Percentiles rank a stretch among this genome's conserved stretches.
Conservation (phyloP, 495 filamentous ascomycete genomes). For the Aspergillus nidulans region DNA sequence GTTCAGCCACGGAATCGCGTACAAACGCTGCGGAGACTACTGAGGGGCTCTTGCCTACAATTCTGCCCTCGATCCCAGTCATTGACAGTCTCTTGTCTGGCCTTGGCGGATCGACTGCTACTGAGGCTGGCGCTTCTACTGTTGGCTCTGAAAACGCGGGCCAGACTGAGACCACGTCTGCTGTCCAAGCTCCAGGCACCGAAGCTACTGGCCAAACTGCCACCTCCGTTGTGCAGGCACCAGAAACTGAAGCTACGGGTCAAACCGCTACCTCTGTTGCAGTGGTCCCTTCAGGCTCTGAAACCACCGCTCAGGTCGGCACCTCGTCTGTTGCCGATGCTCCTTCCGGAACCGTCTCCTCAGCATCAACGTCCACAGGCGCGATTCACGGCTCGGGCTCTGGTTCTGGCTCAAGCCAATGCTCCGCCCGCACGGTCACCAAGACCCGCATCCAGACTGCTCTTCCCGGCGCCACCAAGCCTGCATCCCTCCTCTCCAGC, state of each 20-base stretch:
- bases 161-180: no score
- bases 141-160: no score
- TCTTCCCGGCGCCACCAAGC: constrained; percentile 33
- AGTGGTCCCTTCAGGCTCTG: background rate
- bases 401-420: constrained; percentile 21
- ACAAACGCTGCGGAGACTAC: constrained; percentile 6
- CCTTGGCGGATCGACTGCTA: background rate
- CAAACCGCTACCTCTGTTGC: background rate
- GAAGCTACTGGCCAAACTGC: background rate
- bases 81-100: constrained; percentile 1
- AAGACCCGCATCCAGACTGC: constrained; percentile 38
- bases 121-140: background rate
- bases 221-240: background rate
- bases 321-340: background rate
- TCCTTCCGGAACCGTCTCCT: background rate
- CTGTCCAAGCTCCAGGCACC: no score
- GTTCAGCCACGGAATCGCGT: background rate
- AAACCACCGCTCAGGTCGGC: background rate
- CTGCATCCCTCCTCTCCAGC: constrained; percentile 28
- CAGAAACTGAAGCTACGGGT: background rate
- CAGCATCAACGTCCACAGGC: background rate
- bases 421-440: constrained; percentile 26
- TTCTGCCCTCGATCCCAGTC: background rate
- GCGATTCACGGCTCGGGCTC: constrained; percentile 9
- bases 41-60: background rate